A percentile compares a stretch with the other conserved stretches of the same genome.
Evolutionary conservation across 2,329 filamentous ascomycete genomes (phyloP).

Genomic region (Ophiocordyceps camponoti-leonardi): DNA sequence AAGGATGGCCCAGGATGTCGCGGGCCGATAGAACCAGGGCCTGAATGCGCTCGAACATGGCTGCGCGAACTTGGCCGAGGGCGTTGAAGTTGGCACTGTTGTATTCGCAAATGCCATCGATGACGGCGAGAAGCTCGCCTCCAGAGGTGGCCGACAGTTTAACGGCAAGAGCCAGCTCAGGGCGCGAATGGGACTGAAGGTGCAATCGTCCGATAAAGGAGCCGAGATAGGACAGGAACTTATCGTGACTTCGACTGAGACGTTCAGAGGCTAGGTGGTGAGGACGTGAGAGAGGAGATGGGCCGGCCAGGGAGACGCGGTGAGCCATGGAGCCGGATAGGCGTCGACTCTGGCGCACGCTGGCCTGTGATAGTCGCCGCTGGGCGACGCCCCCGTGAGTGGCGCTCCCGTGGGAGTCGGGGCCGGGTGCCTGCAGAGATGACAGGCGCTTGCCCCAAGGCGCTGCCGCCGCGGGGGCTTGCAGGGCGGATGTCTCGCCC

Average conservation of each 20-base stretch:
- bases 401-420: conserved; percentile 9
- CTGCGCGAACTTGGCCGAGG: conserved; percentile 50
- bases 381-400: conserved; percentile 5
- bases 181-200: conserved; percentile 77
- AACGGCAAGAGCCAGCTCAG: conserved; percentile 67
- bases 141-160: conserved; percentile 73
- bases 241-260: conserved; percentile 65
- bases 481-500: neutral
- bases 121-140: conserved; percentile 57
- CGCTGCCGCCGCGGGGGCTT: conserved; percentile 1
- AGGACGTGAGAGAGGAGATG: conserved; percentile 42
- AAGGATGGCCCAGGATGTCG: conserved; percentile 55
- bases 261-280: conserved; percentile 70
- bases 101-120: conserved; percentile 69
- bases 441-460: conserved; percentile 29
- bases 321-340: conserved; percentile 45
- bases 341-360: conserved; percentile 22
- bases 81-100: conserved; percentile 50
- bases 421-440: conserved; percentile 19
- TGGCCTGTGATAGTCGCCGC: conserved; percentile 19
- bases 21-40: conserved; percentile 67
- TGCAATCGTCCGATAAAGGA: conserved; percentile 85
- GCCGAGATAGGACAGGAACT: conserved; percentile 76
- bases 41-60: conserved; percentile 65
- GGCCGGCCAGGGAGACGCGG: conserved; percentile 58